Percentiles rank a stretch among this genome's conserved stretches.
These are phyloP conservation scores for Lactifluus piperatus DNA, from an alignment of 768 basidiomycete genomes.

Conservation along the genomic window DNA sequence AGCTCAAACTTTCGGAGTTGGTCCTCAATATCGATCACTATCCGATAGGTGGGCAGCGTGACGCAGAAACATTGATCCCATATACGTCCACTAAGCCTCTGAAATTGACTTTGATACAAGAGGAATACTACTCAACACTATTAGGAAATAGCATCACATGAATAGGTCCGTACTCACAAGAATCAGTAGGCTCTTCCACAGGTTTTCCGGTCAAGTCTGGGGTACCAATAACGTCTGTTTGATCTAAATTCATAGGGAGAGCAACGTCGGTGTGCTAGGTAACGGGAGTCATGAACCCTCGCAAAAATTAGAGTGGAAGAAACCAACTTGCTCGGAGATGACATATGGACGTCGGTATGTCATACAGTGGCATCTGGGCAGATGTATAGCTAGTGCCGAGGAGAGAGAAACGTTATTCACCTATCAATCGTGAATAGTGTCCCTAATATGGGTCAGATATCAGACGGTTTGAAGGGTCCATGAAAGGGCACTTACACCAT, in stretches of 20 bases:
- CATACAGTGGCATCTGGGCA: constrained; percentile 11
- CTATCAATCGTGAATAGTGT: constrained; percentile 19
- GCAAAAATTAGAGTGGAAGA: neutral
- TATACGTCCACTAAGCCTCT: constrained; percentile 14
- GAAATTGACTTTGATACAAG: constrained; percentile 11
- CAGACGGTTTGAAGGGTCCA: neutral
- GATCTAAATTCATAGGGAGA: constrained; percentile 22
- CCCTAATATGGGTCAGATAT: constrained; percentile 12
- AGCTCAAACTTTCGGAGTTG: constrained; percentile 20
- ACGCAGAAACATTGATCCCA: constrained; percentile 23
- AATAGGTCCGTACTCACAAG: constrained; percentile 6
- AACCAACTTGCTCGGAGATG: constrained; percentile 20
- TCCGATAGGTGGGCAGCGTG: constrained; percentile 19
- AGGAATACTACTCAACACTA: constrained; percentile 12
- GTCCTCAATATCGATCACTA: constrained; percentile 20
- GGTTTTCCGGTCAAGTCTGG: constrained; percentile 18
- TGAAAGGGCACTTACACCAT: constrained; percentile 20
- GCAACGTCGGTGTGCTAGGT: constrained; percentile 20
- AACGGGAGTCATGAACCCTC: neutral
- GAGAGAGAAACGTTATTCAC: constrained; percentile 3
- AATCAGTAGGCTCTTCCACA: constrained; percentile 20
- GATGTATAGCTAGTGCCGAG: neutral
- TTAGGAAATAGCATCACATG: neutral
- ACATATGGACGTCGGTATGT: constrained; percentile 22
- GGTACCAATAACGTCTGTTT: constrained; percentile 14